Percentiles rank a stretch among this genome's conserved stretches.
Conservation (phyloP, 2,329 filamentous ascomycete species). For the Stylonectria norvegica region DNA sequence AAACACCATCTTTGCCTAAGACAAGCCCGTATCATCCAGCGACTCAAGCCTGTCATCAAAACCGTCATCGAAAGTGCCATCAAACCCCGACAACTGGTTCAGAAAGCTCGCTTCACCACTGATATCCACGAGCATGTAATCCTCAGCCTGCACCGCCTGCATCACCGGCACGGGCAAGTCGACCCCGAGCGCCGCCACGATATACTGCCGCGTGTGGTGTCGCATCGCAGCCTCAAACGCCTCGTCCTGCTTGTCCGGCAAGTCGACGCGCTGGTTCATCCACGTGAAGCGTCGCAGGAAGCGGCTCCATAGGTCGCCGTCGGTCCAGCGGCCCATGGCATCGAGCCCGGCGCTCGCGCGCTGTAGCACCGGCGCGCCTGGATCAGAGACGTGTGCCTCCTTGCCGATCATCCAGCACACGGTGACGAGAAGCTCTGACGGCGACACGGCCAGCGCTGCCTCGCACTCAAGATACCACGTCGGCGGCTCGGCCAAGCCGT, state of each 20-base stretch:
- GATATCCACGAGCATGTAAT: too few species aligned
- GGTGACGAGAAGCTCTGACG: conserved; percentile 25
- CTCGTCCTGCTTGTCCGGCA: conserved; percentile 11
- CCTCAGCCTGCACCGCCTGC: background rate
- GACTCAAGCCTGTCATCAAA: too few species aligned
- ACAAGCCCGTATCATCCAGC: too few species aligned
- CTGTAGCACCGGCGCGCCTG: conserved; percentile 7
- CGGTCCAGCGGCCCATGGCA: conserved; percentile 7
- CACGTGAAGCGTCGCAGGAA: conserved; percentile 21
- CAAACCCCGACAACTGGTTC: too few species aligned
- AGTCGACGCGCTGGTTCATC: conserved; percentile 22
- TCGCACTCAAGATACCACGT: conserved; percentile 22
- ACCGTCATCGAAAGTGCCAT: too few species aligned
- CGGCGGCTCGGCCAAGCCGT: conserved; percentile 9
- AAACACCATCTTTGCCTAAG: too few species aligned
- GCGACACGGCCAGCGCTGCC: conserved; percentile 21
- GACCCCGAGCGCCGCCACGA: conserved; percentile 16
- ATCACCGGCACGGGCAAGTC: conserved; percentile 13
- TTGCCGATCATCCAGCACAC: conserved; percentile 24
- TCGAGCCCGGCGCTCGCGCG: conserved; percentile 10
- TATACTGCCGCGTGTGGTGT: conserved; percentile 15
- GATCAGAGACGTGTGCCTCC: conserved; percentile 2
- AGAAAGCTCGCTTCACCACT: conserved; percentile 1
- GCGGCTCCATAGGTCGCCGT: conserved; percentile 16
- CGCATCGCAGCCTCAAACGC: conserved; percentile 17